Conservation (phyloP, 192 early-diverging fungal genomes). For the Endogone sp. region DNA sequence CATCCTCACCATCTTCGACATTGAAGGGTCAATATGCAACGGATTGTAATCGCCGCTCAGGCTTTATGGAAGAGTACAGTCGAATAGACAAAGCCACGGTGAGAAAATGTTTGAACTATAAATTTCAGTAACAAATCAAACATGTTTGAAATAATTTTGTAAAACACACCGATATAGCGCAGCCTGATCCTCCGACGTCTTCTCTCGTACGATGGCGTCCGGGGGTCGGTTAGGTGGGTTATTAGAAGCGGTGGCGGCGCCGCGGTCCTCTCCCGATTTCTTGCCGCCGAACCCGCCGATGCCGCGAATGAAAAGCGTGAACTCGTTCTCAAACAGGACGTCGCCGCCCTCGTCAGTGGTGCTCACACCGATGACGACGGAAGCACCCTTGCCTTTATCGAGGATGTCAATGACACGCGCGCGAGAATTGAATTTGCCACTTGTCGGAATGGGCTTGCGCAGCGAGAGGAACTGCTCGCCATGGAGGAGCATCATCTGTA, state of each 20-base stretch:
- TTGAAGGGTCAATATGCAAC: constrained; percentile 94
- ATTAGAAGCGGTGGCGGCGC: constrained; percentile 79
- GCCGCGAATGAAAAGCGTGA: constrained; percentile 92
- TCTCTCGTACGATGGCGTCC: constrained; percentile 79
- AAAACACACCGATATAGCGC: constrained; percentile 75
- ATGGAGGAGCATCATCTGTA: constrained; percentile 93
- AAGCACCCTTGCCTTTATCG: constrained; percentile 95
- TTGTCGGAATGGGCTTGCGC: constrained; percentile 81
- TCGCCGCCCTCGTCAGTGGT: constrained; percentile 74
- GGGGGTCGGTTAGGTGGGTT: constrained; percentile 76
- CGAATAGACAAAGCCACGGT: no score
- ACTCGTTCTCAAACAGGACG: constrained; percentile 80
- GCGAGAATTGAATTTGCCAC: constrained; percentile 72
- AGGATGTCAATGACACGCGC: constrained; percentile 86
- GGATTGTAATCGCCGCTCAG: constrained; percentile 96
- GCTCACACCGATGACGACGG: constrained; percentile 76
- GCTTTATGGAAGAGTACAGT: no score
- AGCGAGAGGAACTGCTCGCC: constrained; percentile 96
- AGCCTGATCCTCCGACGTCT: constrained; percentile 89
- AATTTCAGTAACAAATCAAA: no score
- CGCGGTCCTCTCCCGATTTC: constrained; percentile 66
- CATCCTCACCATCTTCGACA: constrained; percentile 66
- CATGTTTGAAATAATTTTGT: no score
- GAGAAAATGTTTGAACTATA: no score
- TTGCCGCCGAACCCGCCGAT: constrained; percentile 85